These are phyloP conservation scores for Exobasidium cylindrosporum DNA, from an alignment of 1,284 basidiomycete species.

Conservation along the genomic window DNA sequence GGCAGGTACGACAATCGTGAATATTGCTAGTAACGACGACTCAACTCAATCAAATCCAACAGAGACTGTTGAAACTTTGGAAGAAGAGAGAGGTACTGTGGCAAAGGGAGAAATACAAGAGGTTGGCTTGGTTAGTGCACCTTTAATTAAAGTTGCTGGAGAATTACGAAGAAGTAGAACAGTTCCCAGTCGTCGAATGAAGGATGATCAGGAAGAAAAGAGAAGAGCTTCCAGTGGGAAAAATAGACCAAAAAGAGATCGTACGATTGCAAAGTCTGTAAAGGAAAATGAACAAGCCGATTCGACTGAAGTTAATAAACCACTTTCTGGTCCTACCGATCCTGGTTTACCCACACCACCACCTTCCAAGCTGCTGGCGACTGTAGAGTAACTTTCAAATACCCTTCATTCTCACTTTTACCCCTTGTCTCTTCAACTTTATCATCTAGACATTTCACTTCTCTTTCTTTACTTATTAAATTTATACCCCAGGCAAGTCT, in stretches of 20 bases:
- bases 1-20: not conserved
- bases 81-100: not conserved
- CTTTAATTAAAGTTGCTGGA: not conserved
- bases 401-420: not conserved
- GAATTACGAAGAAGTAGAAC: slow-evolving; percentile 1
- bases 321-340: not conserved
- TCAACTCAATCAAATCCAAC: not conserved
- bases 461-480: not conserved
- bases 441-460: not conserved
- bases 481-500: too few relatives aligned
- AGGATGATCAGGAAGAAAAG: not conserved
- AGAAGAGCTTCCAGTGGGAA: slow-evolving; percentile 2
- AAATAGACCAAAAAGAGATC: not conserved
- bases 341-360: slow-evolving; percentile 6
- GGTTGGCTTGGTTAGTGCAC: not conserved
- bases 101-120: slow-evolving; percentile 3
- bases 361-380: not conserved
- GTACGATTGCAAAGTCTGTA: not conserved
- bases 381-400: not conserved
- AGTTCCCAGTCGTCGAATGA: slow-evolving; percentile 6
- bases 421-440: not conserved
- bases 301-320: not conserved
- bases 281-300: not conserved
- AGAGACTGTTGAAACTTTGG: not conserved
- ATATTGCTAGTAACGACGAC: not conserved